Evolutionary conservation across 495 filamentous ascomycete genomes (phyloP).

Genomic region (Annulohypoxylon bovei): DNA sequence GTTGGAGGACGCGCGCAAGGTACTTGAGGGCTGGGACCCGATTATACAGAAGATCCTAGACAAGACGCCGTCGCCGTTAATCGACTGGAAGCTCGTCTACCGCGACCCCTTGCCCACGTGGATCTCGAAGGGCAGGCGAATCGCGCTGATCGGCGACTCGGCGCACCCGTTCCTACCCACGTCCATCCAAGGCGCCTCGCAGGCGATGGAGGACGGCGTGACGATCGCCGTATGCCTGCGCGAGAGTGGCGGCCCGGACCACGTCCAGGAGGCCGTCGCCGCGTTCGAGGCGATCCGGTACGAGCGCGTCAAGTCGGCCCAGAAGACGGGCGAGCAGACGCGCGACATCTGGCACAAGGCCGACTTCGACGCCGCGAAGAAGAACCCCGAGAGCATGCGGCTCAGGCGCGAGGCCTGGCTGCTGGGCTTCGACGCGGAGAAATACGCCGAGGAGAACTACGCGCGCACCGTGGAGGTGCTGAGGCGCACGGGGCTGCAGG

Average conservation of each 20-base stretch:
- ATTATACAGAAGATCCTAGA: constrained; percentile 67
- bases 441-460: constrained; percentile 55
- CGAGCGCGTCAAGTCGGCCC: constrained; percentile 63
- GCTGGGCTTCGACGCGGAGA: constrained; percentile 69
- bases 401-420: constrained; percentile 68
- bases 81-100: constrained; percentile 79
- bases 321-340: constrained; percentile 67
- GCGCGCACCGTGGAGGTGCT: constrained; percentile 34
- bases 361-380: constrained; percentile 64
- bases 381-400: constrained; percentile 67
- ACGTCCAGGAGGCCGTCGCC: constrained; percentile 56
- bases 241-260: constrained; percentile 49
- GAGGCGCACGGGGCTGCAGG: constrained; percentile 29
- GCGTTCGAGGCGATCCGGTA: constrained; percentile 63
- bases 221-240: constrained; percentile 70
- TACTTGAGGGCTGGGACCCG: constrained; percentile 73
- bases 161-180: constrained; percentile 81
- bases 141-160: constrained; percentile 73
- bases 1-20: constrained; percentile 66
- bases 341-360: constrained; percentile 71
- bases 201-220: constrained; percentile 78
- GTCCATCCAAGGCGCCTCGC: constrained; percentile 74
- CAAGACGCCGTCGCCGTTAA: constrained; percentile 66
- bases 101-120: constrained; percentile 74
- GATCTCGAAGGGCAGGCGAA: constrained; percentile 66